Conservation (phyloP, 495 filamentous ascomycete genomes). For the Annulohypoxylon moriforme region DNA sequence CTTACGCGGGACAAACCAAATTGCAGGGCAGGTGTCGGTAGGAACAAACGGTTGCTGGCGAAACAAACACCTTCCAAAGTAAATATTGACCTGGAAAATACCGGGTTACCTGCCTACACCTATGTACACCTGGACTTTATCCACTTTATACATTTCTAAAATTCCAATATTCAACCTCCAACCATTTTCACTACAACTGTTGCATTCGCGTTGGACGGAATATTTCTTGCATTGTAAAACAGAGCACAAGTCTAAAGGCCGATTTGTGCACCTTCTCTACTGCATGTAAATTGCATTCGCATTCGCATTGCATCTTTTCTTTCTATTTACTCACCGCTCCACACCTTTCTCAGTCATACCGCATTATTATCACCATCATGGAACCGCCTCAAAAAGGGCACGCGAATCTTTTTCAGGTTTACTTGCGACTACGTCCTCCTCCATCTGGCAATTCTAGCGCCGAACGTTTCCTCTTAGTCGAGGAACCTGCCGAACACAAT, state of each 20-base stretch:
- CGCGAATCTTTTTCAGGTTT: slow-evolving; percentile 85
- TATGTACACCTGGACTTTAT: neutral
- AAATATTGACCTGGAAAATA: slow-evolving; percentile 35
- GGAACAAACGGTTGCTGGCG: slow-evolving; percentile 31
- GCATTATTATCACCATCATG: slow-evolving; percentile 25
- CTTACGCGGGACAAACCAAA: neutral
- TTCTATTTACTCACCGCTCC: slow-evolving; percentile 23
- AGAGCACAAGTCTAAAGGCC: neutral
- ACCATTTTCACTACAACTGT: slow-evolving; percentile 7
- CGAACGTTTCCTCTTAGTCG: slow-evolving; percentile 84
- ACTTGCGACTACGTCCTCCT: slow-evolving; percentile 86
- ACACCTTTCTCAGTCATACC: slow-evolving; percentile 9
- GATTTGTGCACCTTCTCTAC: slow-evolving; percentile 26
- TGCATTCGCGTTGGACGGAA: slow-evolving; percentile 34
- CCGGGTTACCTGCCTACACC: neutral
- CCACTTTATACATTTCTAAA: neutral
- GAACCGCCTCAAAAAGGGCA: slow-evolving; percentile 51
- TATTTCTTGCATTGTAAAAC: slow-evolving; percentile 43
- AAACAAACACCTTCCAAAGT: slow-evolving; percentile 37
- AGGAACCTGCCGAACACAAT: slow-evolving; percentile 63
- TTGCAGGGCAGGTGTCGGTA: neutral
- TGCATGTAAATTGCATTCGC: slow-evolving; percentile 40
- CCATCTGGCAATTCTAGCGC: slow-evolving; percentile 52
- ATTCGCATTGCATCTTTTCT: slow-evolving; percentile 12
- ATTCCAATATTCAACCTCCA: slow-evolving; percentile 4